Percentiles rank a stretch among this genome's conserved stretches.
Evolutionary conservation across 1,139 yeast species (phyloP).

Genomic region (Geotrichum candidum): DNA sequence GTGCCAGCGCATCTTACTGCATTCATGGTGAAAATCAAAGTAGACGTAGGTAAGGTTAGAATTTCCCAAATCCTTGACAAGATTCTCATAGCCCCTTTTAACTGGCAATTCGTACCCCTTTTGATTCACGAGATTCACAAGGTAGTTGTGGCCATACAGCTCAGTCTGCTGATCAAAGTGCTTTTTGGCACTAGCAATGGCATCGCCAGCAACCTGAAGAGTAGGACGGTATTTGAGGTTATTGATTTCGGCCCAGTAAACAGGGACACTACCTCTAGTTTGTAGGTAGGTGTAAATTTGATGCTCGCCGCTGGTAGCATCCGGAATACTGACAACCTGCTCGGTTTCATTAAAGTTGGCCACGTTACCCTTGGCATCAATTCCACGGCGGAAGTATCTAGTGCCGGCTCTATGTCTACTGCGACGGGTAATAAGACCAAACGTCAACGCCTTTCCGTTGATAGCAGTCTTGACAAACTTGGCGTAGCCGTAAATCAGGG

Average conservation of each 20-base stretch:
- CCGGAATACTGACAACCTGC: constrained; percentile 56
- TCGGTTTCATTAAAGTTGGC: constrained; percentile 97
- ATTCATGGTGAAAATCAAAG: constrained; percentile 97
- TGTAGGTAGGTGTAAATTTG: constrained; percentile 30
- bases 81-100: constrained; percentile 73
- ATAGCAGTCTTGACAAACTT: constrained; percentile 37
- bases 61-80: constrained; percentile 57
- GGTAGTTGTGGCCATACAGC: constrained; percentile 71
- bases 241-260: constrained; percentile 93
- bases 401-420: constrained; percentile 84
- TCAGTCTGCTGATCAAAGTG: constrained; percentile 70
- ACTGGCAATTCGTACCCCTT: constrained; percentile 92
- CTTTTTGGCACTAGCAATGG: constrained; percentile 56
- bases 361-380: constrained; percentile 56
- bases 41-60: constrained; percentile 63
- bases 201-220: constrained; percentile 57
- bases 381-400: constrained; percentile 91
- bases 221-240: constrained; percentile 81
- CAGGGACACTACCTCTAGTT: constrained; percentile 95
- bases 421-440: constrained; percentile 76
- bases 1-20: constrained; percentile 92
- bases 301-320: constrained; percentile 23
- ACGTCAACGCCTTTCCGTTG: constrained; percentile 48
- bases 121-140: constrained; percentile 88
- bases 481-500: constrained; percentile 72